phyloP scores from a whole-genome alignment of 2,329 filamentous ascomycete genomes.

The Microdochium bolleyi region DNA sequence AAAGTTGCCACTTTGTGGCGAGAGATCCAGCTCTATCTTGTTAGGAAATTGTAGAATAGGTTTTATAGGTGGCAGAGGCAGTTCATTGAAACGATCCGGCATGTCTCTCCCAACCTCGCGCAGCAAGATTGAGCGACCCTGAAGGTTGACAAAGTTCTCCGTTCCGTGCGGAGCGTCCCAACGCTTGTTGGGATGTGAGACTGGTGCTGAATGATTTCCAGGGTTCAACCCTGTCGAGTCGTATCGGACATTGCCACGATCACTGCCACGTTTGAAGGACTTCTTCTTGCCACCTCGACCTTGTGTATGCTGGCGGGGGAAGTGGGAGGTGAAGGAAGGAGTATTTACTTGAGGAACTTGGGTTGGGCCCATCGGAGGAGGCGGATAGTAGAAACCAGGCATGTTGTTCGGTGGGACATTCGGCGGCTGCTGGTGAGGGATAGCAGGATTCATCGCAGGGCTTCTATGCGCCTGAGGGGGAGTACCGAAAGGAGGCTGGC shows the following conservation, averaged over 20 bases:
- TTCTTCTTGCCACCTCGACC: slow-evolving; percentile 35
- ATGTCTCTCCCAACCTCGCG: not conserved
- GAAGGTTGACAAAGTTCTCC: slow-evolving; percentile 7
- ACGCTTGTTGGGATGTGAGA: not conserved
- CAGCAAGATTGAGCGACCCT: not conserved
- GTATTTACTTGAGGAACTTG: slow-evolving; percentile 53
- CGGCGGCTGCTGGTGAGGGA: slow-evolving; percentile 51
- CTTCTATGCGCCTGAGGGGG: slow-evolving; percentile 32
- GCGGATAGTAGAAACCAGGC: slow-evolving; percentile 53
- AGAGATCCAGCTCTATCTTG: slow-evolving; percentile 43
- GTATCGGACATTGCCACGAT: slow-evolving; percentile 36
- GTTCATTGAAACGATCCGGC: slow-evolving; percentile 13
- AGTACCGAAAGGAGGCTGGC: slow-evolving; percentile 26
- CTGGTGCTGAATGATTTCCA: slow-evolving; percentile 9
- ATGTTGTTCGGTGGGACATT: slow-evolving; percentile 56
- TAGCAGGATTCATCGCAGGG: slow-evolving; percentile 39
- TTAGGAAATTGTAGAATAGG: slow-evolving; percentile 15
- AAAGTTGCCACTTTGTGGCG: slow-evolving; percentile 62
- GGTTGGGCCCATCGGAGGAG: slow-evolving; percentile 48
- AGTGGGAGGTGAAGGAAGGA: slow-evolving; percentile 28
- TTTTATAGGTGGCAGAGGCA: slow-evolving; percentile 16
- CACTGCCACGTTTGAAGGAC: slow-evolving; percentile 28
- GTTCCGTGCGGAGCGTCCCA: not conserved
- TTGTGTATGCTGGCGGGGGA: slow-evolving; percentile 22
- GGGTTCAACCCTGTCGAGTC: slow-evolving; percentile 27